Evolutionary conservation across 495 filamentous ascomycete genomes (phyloP), one percentile per base, ranked within the genome.

Genomic region (Penicillium alfredii): DNA sequence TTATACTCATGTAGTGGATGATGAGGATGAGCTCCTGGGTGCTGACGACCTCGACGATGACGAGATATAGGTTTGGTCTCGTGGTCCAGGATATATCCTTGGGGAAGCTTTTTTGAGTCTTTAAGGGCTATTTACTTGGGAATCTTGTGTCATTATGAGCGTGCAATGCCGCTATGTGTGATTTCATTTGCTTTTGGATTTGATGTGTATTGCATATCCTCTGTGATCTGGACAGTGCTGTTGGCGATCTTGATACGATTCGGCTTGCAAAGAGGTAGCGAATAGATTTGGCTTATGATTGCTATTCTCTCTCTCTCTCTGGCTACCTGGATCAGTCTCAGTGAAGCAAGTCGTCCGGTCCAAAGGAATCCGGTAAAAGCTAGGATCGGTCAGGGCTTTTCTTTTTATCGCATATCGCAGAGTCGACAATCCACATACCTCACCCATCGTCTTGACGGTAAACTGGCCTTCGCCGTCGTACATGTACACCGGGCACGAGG

Each of bases 1-100:
- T 54, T 98, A 96, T 60, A 76, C 78, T 9, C 72, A 83, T 56
- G 86, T 94, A 27, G 87, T 88, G 55, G 80, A 86, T 40, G 92
- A 98, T 57, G 92, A 95, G 62, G 90, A 90, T 38, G 88, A 94
- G 63, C 62, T 96, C 52, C 67, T 97, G 15, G 90, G 90, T 1
- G 85, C 87, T 41, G 92, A 94, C 40, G 89, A 90, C 2, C 84
- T 86, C 39, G 92, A 94, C 33, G 93, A 92, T 41, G 92, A 94
- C 30, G 92, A 96, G 53, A 30, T 26, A n/a, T 38, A 16, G 37
- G 28, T 25, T 16, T 18, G 6, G 8, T 41, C 22, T 28, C 3
- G n/a, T n/a, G n/a, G n/a, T n/a, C n/a, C n/a, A n/a, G n/a, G n/a
- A n/a, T n/a, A n/a, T n/a, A n/a, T n/a, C n/a, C n/a, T n/a, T n/a